Conservation (phyloP, 2,329 filamentous ascomycete species). For the Fusarium torreyae region DNA sequence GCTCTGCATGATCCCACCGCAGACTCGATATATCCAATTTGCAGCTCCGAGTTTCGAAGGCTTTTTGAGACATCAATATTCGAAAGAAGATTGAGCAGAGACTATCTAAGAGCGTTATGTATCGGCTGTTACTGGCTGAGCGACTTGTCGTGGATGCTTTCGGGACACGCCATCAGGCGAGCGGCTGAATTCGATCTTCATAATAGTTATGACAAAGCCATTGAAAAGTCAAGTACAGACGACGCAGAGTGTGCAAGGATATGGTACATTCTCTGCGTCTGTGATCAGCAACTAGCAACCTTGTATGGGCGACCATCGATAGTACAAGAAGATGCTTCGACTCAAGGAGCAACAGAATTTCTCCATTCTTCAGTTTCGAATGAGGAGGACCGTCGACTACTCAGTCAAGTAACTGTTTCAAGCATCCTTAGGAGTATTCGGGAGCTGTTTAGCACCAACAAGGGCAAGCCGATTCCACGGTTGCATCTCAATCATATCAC, state of each 20-base stretch:
- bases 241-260: conserved; percentile 68
- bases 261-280: conserved; percentile 73
- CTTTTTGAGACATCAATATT: conserved; percentile 63
- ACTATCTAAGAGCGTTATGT: conserved; percentile 72
- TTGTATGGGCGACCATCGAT: conserved; percentile 71
- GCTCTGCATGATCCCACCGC: conserved; percentile 69
- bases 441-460: conserved; percentile 69
- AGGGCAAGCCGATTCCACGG: conserved; percentile 65
- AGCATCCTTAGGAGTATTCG: conserved; percentile 69
- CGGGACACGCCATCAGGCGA: conserved; percentile 65
- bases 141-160: conserved; percentile 73
- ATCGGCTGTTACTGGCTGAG: conserved; percentile 74
- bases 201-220: conserved; percentile 56
- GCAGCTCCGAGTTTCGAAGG: conserved; percentile 68
- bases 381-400: conserved; percentile 67
- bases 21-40: conserved; percentile 65
- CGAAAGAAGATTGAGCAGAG: conserved; percentile 55
- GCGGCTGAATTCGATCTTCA: conserved; percentile 62
- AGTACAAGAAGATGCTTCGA: conserved; percentile 68
- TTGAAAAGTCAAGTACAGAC: conserved; percentile 51
- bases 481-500: conserved; percentile 64
- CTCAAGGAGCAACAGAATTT: conserved; percentile 69
- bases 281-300: conserved; percentile 74
- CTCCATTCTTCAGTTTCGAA: conserved; percentile 64
- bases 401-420: conserved; percentile 70